Evolutionary conservation across 2,329 filamentous ascomycete genomes (phyloP).

Genomic region (Cladorrhinum sp.): DNA sequence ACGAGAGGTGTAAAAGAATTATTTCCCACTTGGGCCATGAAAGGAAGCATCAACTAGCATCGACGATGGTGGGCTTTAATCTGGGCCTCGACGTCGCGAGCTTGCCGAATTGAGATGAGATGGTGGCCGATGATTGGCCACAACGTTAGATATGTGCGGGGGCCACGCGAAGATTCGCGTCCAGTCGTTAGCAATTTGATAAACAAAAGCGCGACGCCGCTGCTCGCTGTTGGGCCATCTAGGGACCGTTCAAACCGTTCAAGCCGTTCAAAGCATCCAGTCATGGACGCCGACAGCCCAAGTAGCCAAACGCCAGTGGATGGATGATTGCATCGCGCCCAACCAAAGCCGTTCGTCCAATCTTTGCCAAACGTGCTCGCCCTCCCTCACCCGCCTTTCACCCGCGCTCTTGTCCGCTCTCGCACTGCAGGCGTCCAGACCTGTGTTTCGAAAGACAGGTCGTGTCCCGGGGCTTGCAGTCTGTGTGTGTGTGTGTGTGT

Average conservation of each 20-base stretch:
- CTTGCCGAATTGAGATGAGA: constrained; percentile 7
- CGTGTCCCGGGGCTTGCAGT: not conserved
- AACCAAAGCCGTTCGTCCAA: constrained; percentile 19
- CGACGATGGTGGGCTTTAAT: not conserved
- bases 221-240: constrained; percentile 20
- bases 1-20: not conserved
- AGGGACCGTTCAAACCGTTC: constrained; percentile 10
- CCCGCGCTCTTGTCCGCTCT: constrained; percentile 5
- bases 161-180: constrained; percentile 24
- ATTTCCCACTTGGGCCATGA: not conserved
- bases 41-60: not conserved
- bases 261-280: constrained; percentile 5
- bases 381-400: constrained; percentile 7
- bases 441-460: constrained; percentile 9
- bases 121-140: constrained; percentile 19
- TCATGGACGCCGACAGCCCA: not conserved
- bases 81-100: not conserved
- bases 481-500: not conserved
- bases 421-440: constrained; percentile 8
- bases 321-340: constrained; percentile 7
- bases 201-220: constrained; percentile 25
- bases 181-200: constrained; percentile 16
- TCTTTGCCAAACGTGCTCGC: constrained; percentile 15
- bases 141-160: constrained; percentile 13
- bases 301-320: constrained; percentile 14